Base-by-base conservation (phyloP, 179 eudicot species). In the Actinidia chinensis region DNA sequence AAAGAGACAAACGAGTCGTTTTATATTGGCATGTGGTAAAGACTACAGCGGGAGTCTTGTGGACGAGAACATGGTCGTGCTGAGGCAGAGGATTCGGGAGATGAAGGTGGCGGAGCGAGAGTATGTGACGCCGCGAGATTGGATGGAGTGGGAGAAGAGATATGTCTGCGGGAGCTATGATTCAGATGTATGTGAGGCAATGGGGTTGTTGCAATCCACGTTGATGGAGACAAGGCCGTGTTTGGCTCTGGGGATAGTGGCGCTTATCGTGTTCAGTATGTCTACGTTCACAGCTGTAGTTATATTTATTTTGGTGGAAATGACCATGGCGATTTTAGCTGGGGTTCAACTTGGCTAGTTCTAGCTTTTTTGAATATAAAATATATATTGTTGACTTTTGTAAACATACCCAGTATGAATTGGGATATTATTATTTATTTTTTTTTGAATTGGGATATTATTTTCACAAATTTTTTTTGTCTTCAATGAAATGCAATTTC, bases 31-130 rank as follows among this genome's bases (percentile, higher is more conserved):
- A 48, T 48, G 11, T 8, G 12, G 12, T 7, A 48, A 18, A 55
- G 59, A 55, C 20, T 55, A 55, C 59, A 55, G 4, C 17, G 59
- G 59, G 15, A 76, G 68, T 46, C 59, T 77, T 6, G 84, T 86
- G 33, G 89, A 86, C 46, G 85, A 82, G 56, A 81, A 73, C 76
- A 86, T 86, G 89, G 80, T 84, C 13, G 79, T 80, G 58, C 87
- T 86, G 18, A 79, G 84, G 40, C 64, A 73, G 75, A 72, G 89
- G 59, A 75, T 86, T 1, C 80, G 55, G 2, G 81, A 73, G 74
- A 74, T 61, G 81, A 78, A 70, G 78, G 63, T 23, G 63, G 20
- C 12, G 25, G 85, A 66, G 54, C 33, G 8, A 42, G 63, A 59
- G 9, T 40, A 71, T 17, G 77, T 58, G 74, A 59, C 63, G 11